phyloP scores from a whole-genome alignment of 495 filamentous ascomycete species.

The Aspergillus nanangensis region DNA sequence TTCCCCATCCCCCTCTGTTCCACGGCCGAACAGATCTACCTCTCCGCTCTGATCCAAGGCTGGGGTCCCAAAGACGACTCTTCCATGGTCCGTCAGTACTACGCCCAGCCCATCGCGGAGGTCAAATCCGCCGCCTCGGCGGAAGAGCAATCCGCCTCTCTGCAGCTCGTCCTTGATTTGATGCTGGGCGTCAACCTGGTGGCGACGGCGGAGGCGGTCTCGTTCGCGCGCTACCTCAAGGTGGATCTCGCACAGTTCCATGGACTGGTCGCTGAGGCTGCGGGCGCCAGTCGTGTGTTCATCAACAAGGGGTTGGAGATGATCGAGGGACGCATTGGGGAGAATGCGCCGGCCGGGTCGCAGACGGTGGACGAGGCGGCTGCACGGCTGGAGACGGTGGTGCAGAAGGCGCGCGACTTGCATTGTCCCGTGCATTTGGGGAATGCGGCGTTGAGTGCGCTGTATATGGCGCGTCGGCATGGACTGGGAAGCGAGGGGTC shows the following conservation, averaged over 20 bases:
- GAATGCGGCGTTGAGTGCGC: conserved; percentile 35
- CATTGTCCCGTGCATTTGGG: conserved; percentile 40
- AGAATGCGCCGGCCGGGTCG: conserved; percentile 19
- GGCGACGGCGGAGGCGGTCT: conserved; percentile 60
- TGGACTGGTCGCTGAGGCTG: conserved; percentile 64
- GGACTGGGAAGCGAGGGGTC: conserved; percentile 27
- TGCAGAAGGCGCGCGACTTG: conserved; percentile 54
- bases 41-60: conserved; percentile 53
- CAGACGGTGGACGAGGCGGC: conserved; percentile 54
- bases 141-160: conserved; percentile 26
- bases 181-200: conserved; percentile 63
- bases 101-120: conserved; percentile 33
- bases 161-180: conserved; percentile 53
- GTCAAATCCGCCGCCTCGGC: conserved; percentile 19
- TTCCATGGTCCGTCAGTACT: conserved; percentile 61
- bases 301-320: conserved; percentile 54
- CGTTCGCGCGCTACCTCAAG: conserved; percentile 57
- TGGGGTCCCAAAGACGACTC: conserved; percentile 67
- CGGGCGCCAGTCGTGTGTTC: conserved; percentile 61
- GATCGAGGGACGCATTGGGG: conserved; percentile 28
- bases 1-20: conserved; percentile 69
- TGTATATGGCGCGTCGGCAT: conserved; percentile 30
- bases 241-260: conserved; percentile 63
- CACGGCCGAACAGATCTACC: conserved; percentile 68
- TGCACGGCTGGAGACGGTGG: conserved; percentile 50